Base-by-base conservation (phyloP, 164 flowering plant species). In the Malania oleifera region DNA sequence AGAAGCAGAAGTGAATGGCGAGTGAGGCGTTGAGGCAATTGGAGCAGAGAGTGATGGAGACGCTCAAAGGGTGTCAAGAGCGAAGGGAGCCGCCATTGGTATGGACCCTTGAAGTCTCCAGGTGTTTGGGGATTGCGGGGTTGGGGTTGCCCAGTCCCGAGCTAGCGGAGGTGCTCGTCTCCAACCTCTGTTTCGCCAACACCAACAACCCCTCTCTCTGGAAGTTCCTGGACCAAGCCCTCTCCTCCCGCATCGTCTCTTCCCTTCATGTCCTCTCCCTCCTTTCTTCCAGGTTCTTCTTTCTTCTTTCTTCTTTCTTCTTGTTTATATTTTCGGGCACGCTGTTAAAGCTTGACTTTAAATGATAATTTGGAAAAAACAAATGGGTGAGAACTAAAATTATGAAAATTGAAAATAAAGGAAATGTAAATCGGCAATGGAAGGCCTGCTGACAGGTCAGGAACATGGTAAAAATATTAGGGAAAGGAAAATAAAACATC, bases 21-120 rank as follows among this genome's bases (percentile, higher is more conserved):
- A n/a, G n/a, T n/a, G 43, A 39, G 13, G 17, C 17, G 13, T 4
- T 0, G 17, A 39, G 43, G 13, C 5, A 14, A 18, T 10, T 43
- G 46, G 46, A 43, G 46, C 20, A 43, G 22, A 43, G 8, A 10
- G 46, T 43, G 20, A 43, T 43, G 46, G 46, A 43, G 46, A 43
- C 46, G 46, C 46, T 43, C 22, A 43, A 43, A 18, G 46, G 19
- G 4, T 43, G 46, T 10, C 8, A 18, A 2, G 46, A 43, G 22
- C 19, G 46, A 10, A 43, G 18, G 46, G 46, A 43, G 22, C 46
- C 46, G 5, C 46, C 46, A 17, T 7, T 43, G 12, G 1, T 43
- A 12, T 43, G 46, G 46, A 43, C 22, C 20, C 5, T 43, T 6
- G 46, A 43, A 18, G 46, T 43, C 1, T 43, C 46, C 5, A 43